Evolutionary conservation across 257 asterid genomes (phyloP), one percentile per base, ranked within the genome.

Genomic region (Marsdenia floribunda): DNA sequence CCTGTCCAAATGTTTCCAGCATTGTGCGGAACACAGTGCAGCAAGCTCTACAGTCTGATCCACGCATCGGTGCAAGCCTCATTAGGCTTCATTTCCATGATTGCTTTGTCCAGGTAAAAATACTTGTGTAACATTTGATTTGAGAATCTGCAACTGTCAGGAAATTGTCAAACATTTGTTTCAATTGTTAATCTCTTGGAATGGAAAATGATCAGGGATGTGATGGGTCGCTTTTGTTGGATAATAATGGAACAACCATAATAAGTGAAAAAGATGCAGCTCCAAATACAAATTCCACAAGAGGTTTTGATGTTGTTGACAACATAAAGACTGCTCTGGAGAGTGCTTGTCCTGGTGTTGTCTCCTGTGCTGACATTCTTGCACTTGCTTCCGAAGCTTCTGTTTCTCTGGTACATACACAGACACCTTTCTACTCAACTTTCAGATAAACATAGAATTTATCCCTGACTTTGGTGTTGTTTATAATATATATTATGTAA

Each of bases 301-400:
- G 93, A 8, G 96, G 96, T 1, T 86, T 88, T 24, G 70, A 82
- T 50, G 86, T 88, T 8, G 87, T 90, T 52, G 96, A 90, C 81
- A 83, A 82, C 50, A 88, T 87, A 19, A 90, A 90, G 86, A 47
- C 75, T 53, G 89, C 84, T 8, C 76, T 90, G 11, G 93, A 90
- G 75, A 77, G 44, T 53, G 75, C 82, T 21, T 90, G 93, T 21
- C 93, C 89, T 0, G 89, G 89, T 67, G 86, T 85, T 42, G 93
- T 90, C 19, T 90, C 96, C 0, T 88, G 96, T 74, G 96, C 96
- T 0, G 96, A 90, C 73, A 84, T 86, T 49, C 76, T 90, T 21
- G 89, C 93, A 29, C 85, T 90, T 60, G 88, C 93, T n/a, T 77
- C 96, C 15, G 81, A 86, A 80, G 68, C 87, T 16, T 71, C 92